These are phyloP conservation scores for Metschnikowia lachancei DNA, from an alignment of 805 yeast genomes.

Conservation along the genomic window DNA sequence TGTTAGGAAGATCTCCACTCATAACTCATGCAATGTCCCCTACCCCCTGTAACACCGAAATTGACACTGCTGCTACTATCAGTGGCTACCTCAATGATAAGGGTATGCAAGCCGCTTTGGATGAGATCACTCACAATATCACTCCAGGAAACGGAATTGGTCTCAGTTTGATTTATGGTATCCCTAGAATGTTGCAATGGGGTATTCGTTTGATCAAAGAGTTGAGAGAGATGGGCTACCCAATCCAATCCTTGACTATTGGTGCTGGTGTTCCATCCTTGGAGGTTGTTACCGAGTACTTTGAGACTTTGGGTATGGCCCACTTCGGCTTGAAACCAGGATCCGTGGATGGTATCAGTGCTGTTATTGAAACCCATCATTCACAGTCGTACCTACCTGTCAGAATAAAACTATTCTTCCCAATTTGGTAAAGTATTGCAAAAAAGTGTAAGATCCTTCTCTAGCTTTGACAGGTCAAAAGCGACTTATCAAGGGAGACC, in stretches of 20 bases:
- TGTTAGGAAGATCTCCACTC: conserved; percentile 91
- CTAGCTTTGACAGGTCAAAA: too few species aligned
- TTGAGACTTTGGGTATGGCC: conserved; percentile 85
- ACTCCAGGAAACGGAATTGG: conserved; percentile 89
- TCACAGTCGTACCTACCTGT: too few species aligned
- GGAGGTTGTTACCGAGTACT: conserved; percentile 96
- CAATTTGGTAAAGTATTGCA: too few species aligned
- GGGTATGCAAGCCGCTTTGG: conserved; percentile 71
- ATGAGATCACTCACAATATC: conserved; percentile 61
- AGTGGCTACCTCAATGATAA: conserved; percentile 87
- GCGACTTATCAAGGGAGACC: too few species aligned
- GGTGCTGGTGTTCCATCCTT: conserved; percentile 99
- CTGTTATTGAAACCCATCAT: conserved; percentile 77
- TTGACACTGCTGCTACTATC: conserved; percentile 89
- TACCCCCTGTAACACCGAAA: conserved; percentile 90
- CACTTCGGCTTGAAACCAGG: conserved; percentile 98
- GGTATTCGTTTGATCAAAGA: conserved; percentile 92
- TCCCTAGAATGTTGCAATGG: conserved; percentile 98
- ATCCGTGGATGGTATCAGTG: conserved; percentile 86
- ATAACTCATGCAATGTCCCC: conserved; percentile 99
- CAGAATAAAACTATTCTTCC: too few species aligned
- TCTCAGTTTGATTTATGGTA: conserved; percentile 89
- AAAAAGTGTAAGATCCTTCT: too few species aligned
- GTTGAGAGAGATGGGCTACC: conserved; percentile 88
- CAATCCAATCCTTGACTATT: conserved; percentile 91